These are phyloP conservation scores for Ophiostoma quercus DNA, from an alignment of 2,329 filamentous ascomycete genomes.

Conservation along the genomic window DNA sequence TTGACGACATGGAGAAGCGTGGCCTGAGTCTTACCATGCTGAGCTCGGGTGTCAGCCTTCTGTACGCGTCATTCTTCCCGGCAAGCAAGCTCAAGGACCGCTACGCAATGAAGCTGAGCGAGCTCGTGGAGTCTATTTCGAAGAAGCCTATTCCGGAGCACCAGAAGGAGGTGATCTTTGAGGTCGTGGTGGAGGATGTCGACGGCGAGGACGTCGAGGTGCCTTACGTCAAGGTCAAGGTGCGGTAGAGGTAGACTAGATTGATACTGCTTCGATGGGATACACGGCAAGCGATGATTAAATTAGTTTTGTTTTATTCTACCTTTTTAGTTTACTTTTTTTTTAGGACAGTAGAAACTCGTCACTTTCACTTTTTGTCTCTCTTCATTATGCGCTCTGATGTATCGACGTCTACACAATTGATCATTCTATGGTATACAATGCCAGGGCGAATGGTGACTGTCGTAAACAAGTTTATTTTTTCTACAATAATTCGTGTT, in stretches of 20 bases:
- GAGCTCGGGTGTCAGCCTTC: constrained; percentile 90
- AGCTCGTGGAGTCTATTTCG: constrained; percentile 80
- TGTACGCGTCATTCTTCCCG: constrained; percentile 92
- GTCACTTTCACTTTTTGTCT: neutral
- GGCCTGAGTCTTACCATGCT: constrained; percentile 86
- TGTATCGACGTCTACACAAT: no score
- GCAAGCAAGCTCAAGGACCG: constrained; percentile 74
- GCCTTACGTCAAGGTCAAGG: constrained; percentile 88
- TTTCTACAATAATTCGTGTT: no score
- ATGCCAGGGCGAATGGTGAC: no score
- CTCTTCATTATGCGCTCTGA: neutral
- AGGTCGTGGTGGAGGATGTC: constrained; percentile 86
- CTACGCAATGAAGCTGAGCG: constrained; percentile 74
- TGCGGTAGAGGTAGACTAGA: constrained; percentile 39
- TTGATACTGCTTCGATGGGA: neutral
- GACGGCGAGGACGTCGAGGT: constrained; percentile 93
- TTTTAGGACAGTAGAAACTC: neutral
- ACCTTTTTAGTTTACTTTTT: neutral
- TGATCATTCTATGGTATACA: no score
- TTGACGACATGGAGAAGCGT: constrained; percentile 73
- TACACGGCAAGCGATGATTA: neutral
- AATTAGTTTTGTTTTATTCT: neutral
- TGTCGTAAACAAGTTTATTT: no score
- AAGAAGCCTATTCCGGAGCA: constrained; percentile 88
- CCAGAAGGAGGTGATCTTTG: constrained; percentile 93